phyloP scores from a whole-genome alignment of 2,329 filamentous ascomycete genomes.

The Parastagonospora nodorum region DNA sequence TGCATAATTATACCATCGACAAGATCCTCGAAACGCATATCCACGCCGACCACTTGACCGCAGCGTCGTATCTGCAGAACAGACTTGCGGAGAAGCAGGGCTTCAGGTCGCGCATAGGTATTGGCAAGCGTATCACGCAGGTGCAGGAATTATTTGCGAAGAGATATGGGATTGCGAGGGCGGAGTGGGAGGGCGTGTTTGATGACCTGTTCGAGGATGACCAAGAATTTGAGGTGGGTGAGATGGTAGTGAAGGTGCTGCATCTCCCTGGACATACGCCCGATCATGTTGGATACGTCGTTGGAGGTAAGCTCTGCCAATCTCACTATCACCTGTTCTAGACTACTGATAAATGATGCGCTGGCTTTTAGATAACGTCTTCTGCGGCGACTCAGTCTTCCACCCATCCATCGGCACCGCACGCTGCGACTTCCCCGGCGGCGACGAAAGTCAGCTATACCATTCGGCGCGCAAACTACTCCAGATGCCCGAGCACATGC shows the following conservation, averaged over 20 bases:
- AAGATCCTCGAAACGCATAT: conserved; percentile 67
- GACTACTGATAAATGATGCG: conserved; percentile 1
- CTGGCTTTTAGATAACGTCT: conserved; percentile 31
- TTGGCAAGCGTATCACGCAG: conserved; percentile 58
- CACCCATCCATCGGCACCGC: conserved; percentile 42
- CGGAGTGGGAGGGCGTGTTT: conserved; percentile 57
- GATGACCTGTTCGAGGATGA: conserved; percentile 60
- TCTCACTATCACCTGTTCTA: neutral
- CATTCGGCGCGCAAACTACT: conserved; percentile 35
- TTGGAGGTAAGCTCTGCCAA: conserved; percentile 45
- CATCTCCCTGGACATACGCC: conserved; percentile 66
- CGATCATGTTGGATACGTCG: conserved; percentile 64
- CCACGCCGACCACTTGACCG: conserved; percentile 66
- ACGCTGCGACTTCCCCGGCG: conserved; percentile 44
- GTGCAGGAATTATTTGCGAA: conserved; percentile 59
- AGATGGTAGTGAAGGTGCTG: conserved; percentile 52
- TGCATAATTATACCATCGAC: conserved; percentile 55
- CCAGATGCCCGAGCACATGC: conserved; percentile 30
- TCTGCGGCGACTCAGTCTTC: conserved; percentile 45
- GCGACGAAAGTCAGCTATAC: conserved; percentile 33
- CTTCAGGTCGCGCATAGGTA: conserved; percentile 54
- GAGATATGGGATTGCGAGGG: conserved; percentile 53
- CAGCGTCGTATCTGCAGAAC: conserved; percentile 62
- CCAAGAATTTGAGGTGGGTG: conserved; percentile 59
- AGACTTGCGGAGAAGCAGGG: conserved; percentile 43